Percentiles rank a stretch among this genome's conserved stretches.
These are phyloP conservation scores for Fusarium vanettenii DNA, from an alignment of 2,329 filamentous ascomycete genomes.

Conservation along the genomic window DNA sequence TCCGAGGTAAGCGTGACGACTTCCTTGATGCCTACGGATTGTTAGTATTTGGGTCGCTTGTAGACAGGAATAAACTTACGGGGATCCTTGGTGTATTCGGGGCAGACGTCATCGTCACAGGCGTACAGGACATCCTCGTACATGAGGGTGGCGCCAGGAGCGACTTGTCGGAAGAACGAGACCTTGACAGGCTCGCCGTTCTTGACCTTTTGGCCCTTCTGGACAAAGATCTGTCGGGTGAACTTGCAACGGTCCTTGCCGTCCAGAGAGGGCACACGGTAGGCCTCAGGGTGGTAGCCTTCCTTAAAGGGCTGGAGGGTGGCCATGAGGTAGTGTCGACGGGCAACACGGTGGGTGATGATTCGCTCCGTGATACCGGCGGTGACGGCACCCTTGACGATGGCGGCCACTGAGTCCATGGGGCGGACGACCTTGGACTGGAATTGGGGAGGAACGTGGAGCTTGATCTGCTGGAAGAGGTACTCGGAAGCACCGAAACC, in stretches of 20 bases:
- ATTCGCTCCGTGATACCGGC: constrained; percentile 98
- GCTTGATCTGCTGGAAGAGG: constrained; percentile 98
- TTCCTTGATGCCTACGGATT: constrained; percentile 88
- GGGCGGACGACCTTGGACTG: constrained; percentile 97
- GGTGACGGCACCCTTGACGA: constrained; percentile 97
- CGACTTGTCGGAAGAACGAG: constrained; percentile 97
- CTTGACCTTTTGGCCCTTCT: constrained; percentile 98
- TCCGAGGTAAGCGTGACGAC: constrained; percentile 98
- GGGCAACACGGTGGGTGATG: constrained; percentile 95
- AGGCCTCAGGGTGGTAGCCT: constrained; percentile 97
- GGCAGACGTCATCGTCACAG: constrained; percentile 97
- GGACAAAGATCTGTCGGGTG: constrained; percentile 97
- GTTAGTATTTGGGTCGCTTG: constrained; percentile 40
- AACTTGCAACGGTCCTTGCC: constrained; percentile 99
- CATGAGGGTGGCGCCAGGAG: constrained; percentile 96
- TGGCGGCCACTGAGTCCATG: constrained; percentile 98
- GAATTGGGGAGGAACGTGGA: constrained; percentile 97
- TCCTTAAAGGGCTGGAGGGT: constrained; percentile 99
- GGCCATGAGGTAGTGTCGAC: constrained; percentile 98
- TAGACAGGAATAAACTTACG: constrained; percentile 74
- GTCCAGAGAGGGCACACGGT: constrained; percentile 95
- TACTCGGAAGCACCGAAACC: constrained; percentile 99
- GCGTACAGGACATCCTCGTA: constrained; percentile 99
- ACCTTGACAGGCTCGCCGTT: constrained; percentile 99
- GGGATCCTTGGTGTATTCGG: constrained; percentile 98